These are phyloP conservation scores for Scenedesmus sp. DNA, from an alignment of 163 green algal species.

Conservation along the genomic window DNA sequence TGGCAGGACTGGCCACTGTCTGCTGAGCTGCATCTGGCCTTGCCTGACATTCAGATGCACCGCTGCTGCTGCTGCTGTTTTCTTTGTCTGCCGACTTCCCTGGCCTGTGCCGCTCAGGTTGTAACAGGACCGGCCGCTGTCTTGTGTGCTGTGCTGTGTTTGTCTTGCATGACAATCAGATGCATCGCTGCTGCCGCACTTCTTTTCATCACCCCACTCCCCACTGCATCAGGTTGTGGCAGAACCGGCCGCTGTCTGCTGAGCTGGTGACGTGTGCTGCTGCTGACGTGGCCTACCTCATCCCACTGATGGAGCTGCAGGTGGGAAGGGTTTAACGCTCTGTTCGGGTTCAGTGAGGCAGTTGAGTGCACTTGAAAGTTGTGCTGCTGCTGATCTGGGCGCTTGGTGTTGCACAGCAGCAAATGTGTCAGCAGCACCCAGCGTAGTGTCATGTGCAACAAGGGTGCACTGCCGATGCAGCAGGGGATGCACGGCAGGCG, in stretches of 20 bases:
- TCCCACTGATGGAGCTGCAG: constrained; percentile 44
- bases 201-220: neutral
- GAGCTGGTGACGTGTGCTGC: constrained; percentile 49
- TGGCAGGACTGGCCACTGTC: no score
- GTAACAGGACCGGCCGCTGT: no score
- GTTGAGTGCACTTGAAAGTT: no score
- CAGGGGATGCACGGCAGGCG: neutral
- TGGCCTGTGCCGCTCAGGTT: no score
- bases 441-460: neutral
- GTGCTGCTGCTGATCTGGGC: neutral
- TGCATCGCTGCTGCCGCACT: neutral
- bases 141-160: neutral
- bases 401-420: neutral
- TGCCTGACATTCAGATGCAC: no score
- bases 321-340: neutral
- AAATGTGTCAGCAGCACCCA: neutral
- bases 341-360: no score
- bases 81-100: neutral
- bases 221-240: constrained; percentile 33
- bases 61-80: neutral
- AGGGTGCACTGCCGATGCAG: neutral
- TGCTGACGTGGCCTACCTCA: constrained; percentile 42
- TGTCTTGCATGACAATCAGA: neutral
- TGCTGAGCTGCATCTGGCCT: no score
- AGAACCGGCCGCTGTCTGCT: constrained; percentile 38